Base-by-base conservation (phyloP, 306 rosid species). In the Dicorynia guianensis region DNA sequence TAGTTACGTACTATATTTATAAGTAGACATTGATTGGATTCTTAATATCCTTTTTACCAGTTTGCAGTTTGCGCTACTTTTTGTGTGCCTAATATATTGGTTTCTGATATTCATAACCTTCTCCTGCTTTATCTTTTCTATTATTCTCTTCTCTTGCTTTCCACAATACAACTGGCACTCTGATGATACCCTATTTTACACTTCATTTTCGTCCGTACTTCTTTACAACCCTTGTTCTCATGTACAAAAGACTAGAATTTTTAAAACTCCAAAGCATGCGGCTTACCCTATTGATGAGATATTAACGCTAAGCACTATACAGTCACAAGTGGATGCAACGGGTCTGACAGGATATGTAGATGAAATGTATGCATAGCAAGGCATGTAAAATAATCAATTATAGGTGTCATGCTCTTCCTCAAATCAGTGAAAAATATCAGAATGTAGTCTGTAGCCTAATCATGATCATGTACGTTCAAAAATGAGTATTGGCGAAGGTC, bases 401-500 rank as follows among this genome's bases (percentile, higher is more conserved):
- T 34, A 5, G 19, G 48, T 25, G 30, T 60, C 48, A 47, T 47
- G 67, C 52, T 67, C 48, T 18, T 52, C 19, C 50, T 67, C 43
- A 19, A 6, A 47, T 73, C 40, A 34, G 48, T 33, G 68, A 44
- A 46, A 36, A 57, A 57, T 67, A 33, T 57, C 44, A 36, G 1
- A 36, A 36, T 76, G 62, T 20, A 35, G 75, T 57, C 8, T 46
- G 35, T 13, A 13, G 40, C 58, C 49, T 58, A 59, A 25, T 61
- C 34, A 10, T 13, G 9, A 63, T 61, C 34, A 10, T 13, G 9
- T 54, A 49, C 68, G 68, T 60, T 76, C 60, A 15, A 48, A 54
- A 55, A 67, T 35, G 57, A 76, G 36, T 17, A 25, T 50, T 40
- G 12, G 48, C 56, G 50, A 67, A 66, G 53, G 50, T 67, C 49